phyloP scores from a whole-genome alignment of 75 land plant species.

The Pinus tabuliformis region DNA sequence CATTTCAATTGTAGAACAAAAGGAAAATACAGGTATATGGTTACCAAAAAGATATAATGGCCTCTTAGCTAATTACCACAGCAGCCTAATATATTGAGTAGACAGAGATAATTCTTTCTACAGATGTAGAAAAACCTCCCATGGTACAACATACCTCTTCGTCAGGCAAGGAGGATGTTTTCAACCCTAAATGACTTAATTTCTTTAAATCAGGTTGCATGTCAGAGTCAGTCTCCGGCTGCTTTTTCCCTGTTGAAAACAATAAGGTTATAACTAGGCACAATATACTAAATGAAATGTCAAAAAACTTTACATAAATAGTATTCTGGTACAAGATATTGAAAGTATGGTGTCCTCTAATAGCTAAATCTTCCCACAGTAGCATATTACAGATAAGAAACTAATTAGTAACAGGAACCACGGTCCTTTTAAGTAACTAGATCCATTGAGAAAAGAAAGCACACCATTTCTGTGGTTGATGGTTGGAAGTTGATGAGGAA shows the following conservation, averaged over 20 bases:
- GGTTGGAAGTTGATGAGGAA: too few species aligned
- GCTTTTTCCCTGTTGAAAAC: neutral
- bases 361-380: neutral
- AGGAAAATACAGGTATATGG: too few species aligned
- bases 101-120: neutral
- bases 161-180: neutral
- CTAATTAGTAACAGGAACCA: too few species aligned
- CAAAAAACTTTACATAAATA: neutral
- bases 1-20: too few species aligned
- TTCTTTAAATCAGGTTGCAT: slow-evolving; percentile 1
- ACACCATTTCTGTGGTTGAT: too few species aligned
- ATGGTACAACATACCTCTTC: neutral
- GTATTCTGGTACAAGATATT: neutral
- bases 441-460: too few species aligned
- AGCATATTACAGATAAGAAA: too few species aligned
- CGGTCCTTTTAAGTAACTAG: too few species aligned
- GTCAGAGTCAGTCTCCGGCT: neutral
- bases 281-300: neutral
- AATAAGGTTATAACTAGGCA: neutral
- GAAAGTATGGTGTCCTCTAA: neutral
- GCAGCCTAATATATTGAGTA: neutral
- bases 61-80: neutral
- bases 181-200: neutral
- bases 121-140: neutral
- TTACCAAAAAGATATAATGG: neutral